These are phyloP conservation scores for Saururus chinensis DNA, from an alignment of 164 flowering plant genomes.

Conservation along the genomic window DNA sequence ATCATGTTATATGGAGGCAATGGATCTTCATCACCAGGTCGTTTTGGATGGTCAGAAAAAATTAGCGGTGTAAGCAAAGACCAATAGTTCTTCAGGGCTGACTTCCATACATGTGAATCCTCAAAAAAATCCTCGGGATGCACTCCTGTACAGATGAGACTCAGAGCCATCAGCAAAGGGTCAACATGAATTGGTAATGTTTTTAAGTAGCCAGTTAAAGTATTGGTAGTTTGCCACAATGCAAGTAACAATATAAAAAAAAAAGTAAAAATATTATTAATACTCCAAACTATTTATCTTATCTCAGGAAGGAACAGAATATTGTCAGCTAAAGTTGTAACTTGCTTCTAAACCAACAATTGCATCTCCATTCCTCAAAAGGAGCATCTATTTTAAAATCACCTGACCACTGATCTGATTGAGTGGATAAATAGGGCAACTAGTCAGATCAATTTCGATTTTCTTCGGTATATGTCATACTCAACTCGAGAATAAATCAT, in stretches of 20 bases:
- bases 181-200: neutral
- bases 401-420: too few relatives aligned
- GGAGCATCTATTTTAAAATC: neutral
- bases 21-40: constrained; percentile 98
- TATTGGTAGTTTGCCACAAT: neutral
- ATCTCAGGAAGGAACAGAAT: neutral
- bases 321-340: neutral
- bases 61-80: constrained; percentile 90
- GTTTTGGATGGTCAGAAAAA: constrained; percentile 97
- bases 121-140: constrained; percentile 62
- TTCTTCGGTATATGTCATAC: neutral
- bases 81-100: constrained; percentile 79
- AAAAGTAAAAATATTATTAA: too few relatives aligned
- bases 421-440: neutral
- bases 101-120: constrained; percentile 54
- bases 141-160: constrained; percentile 46
- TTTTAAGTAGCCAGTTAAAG: neutral
- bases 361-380: neutral
- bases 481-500: too few relatives aligned
- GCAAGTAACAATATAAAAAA: too few relatives aligned
- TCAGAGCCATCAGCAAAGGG: neutral
- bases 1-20: constrained; percentile 93
- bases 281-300: neutral
- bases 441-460: too few relatives aligned
- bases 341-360: neutral